A percentile compares a stretch with the other conserved stretches of the same genome.
phyloP scores from a whole-genome alignment of 208 protist genomes.

The Trypanosoma caninum region DNA sequence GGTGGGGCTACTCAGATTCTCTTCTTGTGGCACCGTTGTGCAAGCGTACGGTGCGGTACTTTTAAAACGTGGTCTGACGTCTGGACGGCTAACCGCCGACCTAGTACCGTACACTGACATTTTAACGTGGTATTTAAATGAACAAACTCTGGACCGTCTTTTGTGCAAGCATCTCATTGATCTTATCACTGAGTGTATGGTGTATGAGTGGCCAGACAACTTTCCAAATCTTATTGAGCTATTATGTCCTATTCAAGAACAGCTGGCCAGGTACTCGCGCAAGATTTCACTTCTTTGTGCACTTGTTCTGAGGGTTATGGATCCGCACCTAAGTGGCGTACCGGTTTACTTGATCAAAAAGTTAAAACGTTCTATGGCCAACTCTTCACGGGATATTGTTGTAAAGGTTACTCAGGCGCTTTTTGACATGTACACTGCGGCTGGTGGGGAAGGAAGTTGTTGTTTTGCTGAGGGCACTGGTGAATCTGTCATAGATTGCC shows the following conservation, averaged over 20 bases:
- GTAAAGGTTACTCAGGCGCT: slow-evolving; percentile 37
- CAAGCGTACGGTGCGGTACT: slow-evolving; percentile 83
- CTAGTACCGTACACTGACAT: slow-evolving; percentile 59
- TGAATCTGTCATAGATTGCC: slow-evolving; percentile 29
- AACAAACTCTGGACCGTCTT: slow-evolving; percentile 43
- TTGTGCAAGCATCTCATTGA: slow-evolving; percentile 49
- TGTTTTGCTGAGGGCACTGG: slow-evolving; percentile 26
- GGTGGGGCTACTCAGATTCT: slow-evolving; percentile 45
- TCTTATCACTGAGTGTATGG: slow-evolving; percentile 60
- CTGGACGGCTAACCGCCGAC: slow-evolving; percentile 18
- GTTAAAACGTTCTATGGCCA: slow-evolving; percentile 27
- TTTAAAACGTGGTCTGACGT: slow-evolving; percentile 45
- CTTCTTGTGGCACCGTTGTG: slow-evolving; percentile 39
- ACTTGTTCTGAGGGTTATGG: slow-evolving; percentile 33
- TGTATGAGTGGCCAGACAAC: slow-evolving; percentile 31
- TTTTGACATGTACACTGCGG: slow-evolving; percentile 50
- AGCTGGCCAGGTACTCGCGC: slow-evolving; percentile 18
- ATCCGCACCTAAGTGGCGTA: slow-evolving; percentile 55
- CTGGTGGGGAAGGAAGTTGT: slow-evolving; percentile 33
- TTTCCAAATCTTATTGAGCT: slow-evolving; percentile 18
- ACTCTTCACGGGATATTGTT: slow-evolving; percentile 30
- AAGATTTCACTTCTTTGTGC: slow-evolving; percentile 44
- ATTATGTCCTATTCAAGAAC: slow-evolving; percentile 17
- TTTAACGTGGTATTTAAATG: slow-evolving; percentile 66
- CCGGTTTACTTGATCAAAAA: slow-evolving; percentile 38